Conservation (phyloP, 1,284 basidiomycete species). For the Cutaneotrichosporon cutaneum region DNA sequence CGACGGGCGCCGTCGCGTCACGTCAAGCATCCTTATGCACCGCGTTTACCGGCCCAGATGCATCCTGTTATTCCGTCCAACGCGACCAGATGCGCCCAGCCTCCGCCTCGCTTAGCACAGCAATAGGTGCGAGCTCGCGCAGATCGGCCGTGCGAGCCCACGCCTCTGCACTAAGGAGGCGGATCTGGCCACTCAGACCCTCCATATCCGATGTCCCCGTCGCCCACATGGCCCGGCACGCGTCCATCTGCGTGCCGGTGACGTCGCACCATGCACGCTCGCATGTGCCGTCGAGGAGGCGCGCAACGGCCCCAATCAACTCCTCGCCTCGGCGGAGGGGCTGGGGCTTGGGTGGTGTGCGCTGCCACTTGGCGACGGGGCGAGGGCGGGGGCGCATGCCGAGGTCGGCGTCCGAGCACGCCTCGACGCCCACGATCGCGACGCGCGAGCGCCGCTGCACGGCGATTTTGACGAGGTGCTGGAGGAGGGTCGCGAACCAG, state of each 20-base stretch:
- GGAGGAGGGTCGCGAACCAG: not conserved
- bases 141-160: not conserved
- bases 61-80: not conserved
- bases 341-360: not conserved
- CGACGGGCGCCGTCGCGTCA: too few species aligned
- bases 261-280: conserved; percentile 1
- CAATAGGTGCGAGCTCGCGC: not conserved
- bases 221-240: not conserved
- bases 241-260: not conserved
- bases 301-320: not conserved
- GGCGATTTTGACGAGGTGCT: not conserved
- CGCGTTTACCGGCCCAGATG: not conserved
- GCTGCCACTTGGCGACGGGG: conserved; percentile 1
- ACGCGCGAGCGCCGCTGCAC: not conserved
- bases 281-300: not conserved
- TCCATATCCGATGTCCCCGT: not conserved
- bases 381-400: not conserved
- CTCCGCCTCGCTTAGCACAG: not conserved
- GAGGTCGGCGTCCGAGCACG: not conserved
- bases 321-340: not conserved
- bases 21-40: not conserved
- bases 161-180: not conserved
- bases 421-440: not conserved
- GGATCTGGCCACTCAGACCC: not conserved
- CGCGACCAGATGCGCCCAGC: not conserved